These are phyloP conservation scores for Pichia scutulata DNA, from an alignment of 805 yeast species.

Conservation along the genomic window DNA sequence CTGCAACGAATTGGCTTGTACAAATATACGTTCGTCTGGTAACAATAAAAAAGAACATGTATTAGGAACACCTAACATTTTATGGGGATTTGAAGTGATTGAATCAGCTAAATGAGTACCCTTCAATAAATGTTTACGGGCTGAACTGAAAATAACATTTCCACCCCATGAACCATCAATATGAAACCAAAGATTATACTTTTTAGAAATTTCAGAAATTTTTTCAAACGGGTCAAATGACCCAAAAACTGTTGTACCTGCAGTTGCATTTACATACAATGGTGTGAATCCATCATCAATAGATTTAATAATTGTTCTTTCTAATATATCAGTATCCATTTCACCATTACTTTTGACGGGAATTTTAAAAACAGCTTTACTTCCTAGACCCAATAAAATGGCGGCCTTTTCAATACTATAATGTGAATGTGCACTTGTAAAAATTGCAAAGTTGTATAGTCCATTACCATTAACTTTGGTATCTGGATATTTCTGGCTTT, in stretches of 20 bases:
- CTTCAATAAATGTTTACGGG: conserved; percentile 36
- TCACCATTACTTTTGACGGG: conserved; percentile 48
- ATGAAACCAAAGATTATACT: conserved; percentile 64
- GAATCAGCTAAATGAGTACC: conserved; percentile 69
- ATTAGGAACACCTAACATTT: conserved; percentile 81
- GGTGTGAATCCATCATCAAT: conserved; percentile 55
- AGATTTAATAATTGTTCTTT: conserved; percentile 36
- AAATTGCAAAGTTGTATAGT: conserved; percentile 53
- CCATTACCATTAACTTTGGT: conserved; percentile 57
- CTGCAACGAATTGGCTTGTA: conserved; percentile 61
- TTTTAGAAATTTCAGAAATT: conserved; percentile 46
- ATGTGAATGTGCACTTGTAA: conserved; percentile 65
- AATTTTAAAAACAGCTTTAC: conserved; percentile 53
- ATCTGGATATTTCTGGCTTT: conserved; percentile 58
- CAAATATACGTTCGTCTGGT: conserved; percentile 60
- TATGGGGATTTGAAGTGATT: conserved; percentile 77
- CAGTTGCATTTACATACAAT: conserved; percentile 71
- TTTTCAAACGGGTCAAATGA: conserved; percentile 64
- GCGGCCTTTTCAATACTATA: conserved; percentile 80
- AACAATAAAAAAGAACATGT: conserved; percentile 67
- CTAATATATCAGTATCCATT: conserved; percentile 45
- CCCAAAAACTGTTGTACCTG: conserved; percentile 86
- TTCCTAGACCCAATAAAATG: conserved; percentile 66
- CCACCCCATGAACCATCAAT: conserved; percentile 93
- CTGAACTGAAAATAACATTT: conserved; percentile 59